Evolutionary conservation across 1,284 basidiomycete genomes (phyloP), one percentile per base, ranked within the genome.

Genomic region (Ganoderma lingzhi): DNA sequence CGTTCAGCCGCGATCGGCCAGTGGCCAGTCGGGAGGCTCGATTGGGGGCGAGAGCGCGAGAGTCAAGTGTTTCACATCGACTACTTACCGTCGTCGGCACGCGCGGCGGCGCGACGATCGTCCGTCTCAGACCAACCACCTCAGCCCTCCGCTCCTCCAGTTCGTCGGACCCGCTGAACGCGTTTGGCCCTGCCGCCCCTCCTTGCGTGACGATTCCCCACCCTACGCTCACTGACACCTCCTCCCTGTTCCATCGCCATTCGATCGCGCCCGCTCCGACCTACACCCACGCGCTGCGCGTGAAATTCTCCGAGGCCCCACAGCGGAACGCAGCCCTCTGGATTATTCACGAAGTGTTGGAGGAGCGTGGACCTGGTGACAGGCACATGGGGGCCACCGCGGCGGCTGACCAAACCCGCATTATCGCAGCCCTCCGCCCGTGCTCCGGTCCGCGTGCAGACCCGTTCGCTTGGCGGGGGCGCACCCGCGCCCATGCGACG

Each of bases 381-480:
- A 70, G 70, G 70, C 70, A 70, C 66, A 45, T 8, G 8, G 32
- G 28, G 62, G 65, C 65, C 62, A 66, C 63, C 45, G 64, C 69
- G 63, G 62, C 61, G 63, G 62, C 61, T 35, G 41, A 66, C 56
- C 45, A 68, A 70, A 62, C 45, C 60, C 56, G 56, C 56, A 39
- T 59, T 39, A 59, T 39, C 56, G 17, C 35, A 39, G 15, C 28
- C 28, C 2, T 10, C 28, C 53, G 35, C 28, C 14, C 58, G 62
- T 65, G 67, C 63, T 53, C 51, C 35, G 39, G 58, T 41, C 62
- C 35, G 37, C n/a, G 30, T 51, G 19, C 62, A 53, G 45, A 42
- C 68, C 19, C 56, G 56, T n/a, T 39, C 68, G 60, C 63, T 53
- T 59, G 41, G 67, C 60, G 62, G 10, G 62, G 30, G 62, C 45